Conservation (phyloP, 371 early-diverging fungal genomes). For the Actinomortierella wolfii region DNA sequence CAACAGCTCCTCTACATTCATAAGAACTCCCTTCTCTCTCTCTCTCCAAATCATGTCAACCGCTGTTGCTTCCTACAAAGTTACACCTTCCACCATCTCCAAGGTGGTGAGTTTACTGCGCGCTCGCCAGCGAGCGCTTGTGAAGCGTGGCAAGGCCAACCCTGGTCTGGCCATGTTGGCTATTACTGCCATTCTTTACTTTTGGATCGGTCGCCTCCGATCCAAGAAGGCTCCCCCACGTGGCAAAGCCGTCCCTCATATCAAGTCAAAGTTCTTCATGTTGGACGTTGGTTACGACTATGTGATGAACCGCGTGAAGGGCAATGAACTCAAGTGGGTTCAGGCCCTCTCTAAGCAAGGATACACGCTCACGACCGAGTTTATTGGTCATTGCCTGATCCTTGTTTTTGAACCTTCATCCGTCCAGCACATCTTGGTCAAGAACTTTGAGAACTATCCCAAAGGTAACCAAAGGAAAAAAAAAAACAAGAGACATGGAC, state of each 20-base stretch:
- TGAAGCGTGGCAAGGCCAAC: constrained; percentile 44
- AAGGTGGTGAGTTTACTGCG: constrained; percentile 36
- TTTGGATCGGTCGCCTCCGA: constrained; percentile 41
- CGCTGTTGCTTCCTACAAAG: constrained; percentile 15
- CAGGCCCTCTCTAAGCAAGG: constrained; percentile 41
- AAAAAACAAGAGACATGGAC: background rate
- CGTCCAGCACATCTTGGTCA: constrained; percentile 46
- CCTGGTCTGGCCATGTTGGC: constrained; percentile 45
- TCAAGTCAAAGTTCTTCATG: constrained; percentile 29
- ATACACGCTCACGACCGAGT: constrained; percentile 31
- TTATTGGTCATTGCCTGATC: constrained; percentile 38
- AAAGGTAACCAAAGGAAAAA: constrained; percentile 20
- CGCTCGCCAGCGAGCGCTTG: constrained; percentile 30
- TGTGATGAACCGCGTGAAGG: constrained; percentile 21
- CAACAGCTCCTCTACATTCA: background rate
- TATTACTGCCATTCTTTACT: constrained; percentile 41
- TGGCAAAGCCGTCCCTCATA: constrained; percentile 33
- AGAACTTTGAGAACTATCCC: constrained; percentile 49
- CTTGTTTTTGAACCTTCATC: constrained; percentile 44
- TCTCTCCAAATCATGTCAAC: constrained; percentile 18
- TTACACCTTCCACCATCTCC: constrained; percentile 28
- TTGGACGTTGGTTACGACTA: constrained; percentile 27
- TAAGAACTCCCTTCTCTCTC: background rate
- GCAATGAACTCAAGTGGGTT: constrained; percentile 37
- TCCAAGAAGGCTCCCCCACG: constrained; percentile 38